These are phyloP conservation scores for Globisporangium apiculatum DNA, from an alignment of 352 stramenopile genomes.

Conservation along the genomic window DNA sequence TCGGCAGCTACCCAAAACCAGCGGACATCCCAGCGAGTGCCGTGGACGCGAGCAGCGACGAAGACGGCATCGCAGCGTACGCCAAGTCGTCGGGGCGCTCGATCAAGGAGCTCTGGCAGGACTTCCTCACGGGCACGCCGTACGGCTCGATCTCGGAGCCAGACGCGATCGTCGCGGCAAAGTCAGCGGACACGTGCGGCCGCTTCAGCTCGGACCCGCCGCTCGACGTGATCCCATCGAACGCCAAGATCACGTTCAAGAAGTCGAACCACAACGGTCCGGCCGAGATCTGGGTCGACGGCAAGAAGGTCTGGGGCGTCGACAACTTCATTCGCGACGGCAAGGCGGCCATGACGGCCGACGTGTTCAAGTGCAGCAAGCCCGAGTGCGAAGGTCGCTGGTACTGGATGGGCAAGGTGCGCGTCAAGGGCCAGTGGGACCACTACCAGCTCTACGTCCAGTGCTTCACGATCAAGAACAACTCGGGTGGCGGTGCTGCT, in stretches of 20 bases:
- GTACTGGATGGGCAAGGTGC: constrained; percentile 20
- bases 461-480: constrained; percentile 18
- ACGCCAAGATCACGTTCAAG: constrained; percentile 18
- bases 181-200: constrained; percentile 11
- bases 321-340: constrained; percentile 19
- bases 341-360: constrained; percentile 8
- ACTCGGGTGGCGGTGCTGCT: constrained; percentile 6
- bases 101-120: constrained; percentile 14
- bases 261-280: constrained; percentile 22
- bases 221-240: constrained; percentile 8
- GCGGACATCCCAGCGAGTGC: constrained; percentile 12
- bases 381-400: constrained; percentile 15
- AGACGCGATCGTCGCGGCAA: constrained; percentile 6
- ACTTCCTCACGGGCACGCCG: constrained; percentile 12
- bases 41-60: constrained; percentile 11
- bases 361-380: constrained; percentile 15
- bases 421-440: constrained; percentile 18
- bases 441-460: constrained; percentile 22
- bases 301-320: constrained; percentile 13
- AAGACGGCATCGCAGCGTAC: constrained; percentile 13
- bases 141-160: constrained; percentile 12
- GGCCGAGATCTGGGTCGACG: constrained; percentile 17
- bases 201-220: constrained; percentile 14
- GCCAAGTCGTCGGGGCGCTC: constrained; percentile 13
- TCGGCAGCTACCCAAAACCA: constrained; percentile 15